Base-by-base conservation (phyloP, 352 stramenopile species). In the Aphanomyces invadans region DNA sequence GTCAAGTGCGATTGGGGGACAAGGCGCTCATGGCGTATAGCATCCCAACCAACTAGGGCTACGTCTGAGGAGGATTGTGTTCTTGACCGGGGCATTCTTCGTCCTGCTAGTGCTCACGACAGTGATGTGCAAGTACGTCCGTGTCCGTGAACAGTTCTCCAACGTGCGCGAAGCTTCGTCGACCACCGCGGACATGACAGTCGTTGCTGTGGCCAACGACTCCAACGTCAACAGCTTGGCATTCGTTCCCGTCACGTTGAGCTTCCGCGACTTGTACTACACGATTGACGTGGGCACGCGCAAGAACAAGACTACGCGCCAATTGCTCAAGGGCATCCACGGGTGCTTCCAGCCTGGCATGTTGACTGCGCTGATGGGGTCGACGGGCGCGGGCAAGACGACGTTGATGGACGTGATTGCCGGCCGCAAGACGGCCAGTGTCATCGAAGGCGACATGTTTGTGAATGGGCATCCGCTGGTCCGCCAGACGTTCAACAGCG, bases 61-160 rank as follows among this genome's bases (percentile, higher is more conserved):
- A 79, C 77, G 76, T 89, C 63, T 89, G 79, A 70, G 74, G 73
- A 17, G 74, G 1, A 81, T 86, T 75, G 63, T 81, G 52, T 76
- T 89, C 59, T 83, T 90, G 23, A 60, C 65, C 3, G 71, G 31
- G 1, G 71, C 71, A 17, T 89, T 84, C 57, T 12, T 85, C n/a
- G 52, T 83, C 29, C 70, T 70, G 28, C 74, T 74, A 70, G 28
- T 78, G 36, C 17, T 83, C 15, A 71, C 78, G 15, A 78, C 69
- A 55, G 15, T 83, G n/a, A 70, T 73, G 32, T 77, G 87, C 48
- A 75, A 83, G 61, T 81, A 72, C 54, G 71, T 78, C 15, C 80
- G 80, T 25, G 81, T 86, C 61, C 72, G 80, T 39, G 79, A 77
- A 28, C 56, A 66, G 7, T 57, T 83, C 4, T 66, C 71, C 1